These are phyloP conservation scores for Amoebophrya sp. DNA, from an alignment of 169 alveolate species.

Conservation along the genomic window DNA sequence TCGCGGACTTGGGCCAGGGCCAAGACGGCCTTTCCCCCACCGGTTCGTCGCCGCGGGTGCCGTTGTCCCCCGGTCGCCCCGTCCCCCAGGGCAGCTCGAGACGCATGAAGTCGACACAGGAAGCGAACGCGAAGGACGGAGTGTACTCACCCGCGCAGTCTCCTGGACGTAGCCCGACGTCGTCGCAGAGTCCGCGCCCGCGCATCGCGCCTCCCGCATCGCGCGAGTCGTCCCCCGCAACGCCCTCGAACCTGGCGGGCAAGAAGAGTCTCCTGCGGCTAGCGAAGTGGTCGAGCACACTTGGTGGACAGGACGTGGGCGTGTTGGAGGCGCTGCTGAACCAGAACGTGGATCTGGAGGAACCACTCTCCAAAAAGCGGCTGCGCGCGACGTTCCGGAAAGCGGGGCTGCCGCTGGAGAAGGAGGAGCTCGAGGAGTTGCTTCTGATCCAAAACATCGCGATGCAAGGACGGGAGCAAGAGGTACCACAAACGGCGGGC, in stretches of 20 bases:
- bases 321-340: not conserved
- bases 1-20: no score
- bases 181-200: no score
- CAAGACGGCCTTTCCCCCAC: not conserved
- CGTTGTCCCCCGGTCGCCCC: not conserved
- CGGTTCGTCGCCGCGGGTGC: not conserved
- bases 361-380: not conserved
- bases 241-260: no score
- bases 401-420: not conserved
- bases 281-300: not conserved
- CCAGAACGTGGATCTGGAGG: not conserved
- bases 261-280: not conserved
- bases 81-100: not conserved
- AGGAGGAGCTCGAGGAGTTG: not conserved
- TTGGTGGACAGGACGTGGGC: not conserved
- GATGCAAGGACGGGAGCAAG: not conserved
- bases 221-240: no score
- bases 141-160: no score
- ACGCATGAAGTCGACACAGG: not conserved
- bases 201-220: no score
- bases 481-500: not conserved
- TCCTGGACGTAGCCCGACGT: no score
- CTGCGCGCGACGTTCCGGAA: not conserved
- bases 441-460: not conserved
- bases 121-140: no score